A percentile compares a stretch with the other conserved stretches of the same genome.
phyloP scores from a whole-genome alignment of 768 basidiomycete genomes.

The Pleurotus ostreatus region DNA sequence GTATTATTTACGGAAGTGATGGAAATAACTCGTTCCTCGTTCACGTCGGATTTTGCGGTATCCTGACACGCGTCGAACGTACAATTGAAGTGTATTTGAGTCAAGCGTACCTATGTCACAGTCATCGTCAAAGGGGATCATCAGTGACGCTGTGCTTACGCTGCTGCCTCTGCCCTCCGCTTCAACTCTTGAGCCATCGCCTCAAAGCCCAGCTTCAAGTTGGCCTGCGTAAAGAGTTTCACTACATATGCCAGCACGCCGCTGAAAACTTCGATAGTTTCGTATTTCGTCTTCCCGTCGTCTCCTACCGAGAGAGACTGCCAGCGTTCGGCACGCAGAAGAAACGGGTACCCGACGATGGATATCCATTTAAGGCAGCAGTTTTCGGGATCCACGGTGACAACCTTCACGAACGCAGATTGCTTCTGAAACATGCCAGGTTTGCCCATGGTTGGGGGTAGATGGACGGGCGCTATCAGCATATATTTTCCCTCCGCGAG shows the following conservation, averaged over 20 bases:
- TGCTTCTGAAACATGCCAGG: conserved; percentile 31
- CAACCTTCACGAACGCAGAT: conserved; percentile 34
- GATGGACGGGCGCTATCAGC: conserved; percentile 46
- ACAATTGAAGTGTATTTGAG: no score
- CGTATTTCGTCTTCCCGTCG: conserved; percentile 57
- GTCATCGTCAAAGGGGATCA: no score
- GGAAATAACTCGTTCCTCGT: conserved; percentile 8
- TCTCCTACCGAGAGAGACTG: conserved; percentile 51
- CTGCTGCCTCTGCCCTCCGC: conserved; percentile 35
- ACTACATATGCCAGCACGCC: conserved; percentile 54
- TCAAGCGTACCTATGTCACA: no score
- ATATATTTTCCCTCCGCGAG: conserved; percentile 46
- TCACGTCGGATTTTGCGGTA: conserved; percentile 7
- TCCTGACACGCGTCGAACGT: neutral
- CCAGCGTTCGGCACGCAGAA: conserved; percentile 59
- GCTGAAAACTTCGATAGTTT: conserved; percentile 57
- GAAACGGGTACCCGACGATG: conserved; percentile 35
- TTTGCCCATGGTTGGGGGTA: conserved; percentile 55
- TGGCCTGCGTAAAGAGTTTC: conserved; percentile 35
- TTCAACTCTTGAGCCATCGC: conserved; percentile 61
- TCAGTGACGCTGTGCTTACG: conserved; percentile 9
- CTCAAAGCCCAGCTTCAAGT: conserved; percentile 40
- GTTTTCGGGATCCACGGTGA: conserved; percentile 48
- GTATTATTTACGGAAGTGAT: conserved; percentile 1
- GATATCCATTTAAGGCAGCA: conserved; percentile 57